Evolutionary conservation across 2,329 filamentous ascomycete genomes (phyloP).

Genomic region (Coniochaeta sp.): DNA sequence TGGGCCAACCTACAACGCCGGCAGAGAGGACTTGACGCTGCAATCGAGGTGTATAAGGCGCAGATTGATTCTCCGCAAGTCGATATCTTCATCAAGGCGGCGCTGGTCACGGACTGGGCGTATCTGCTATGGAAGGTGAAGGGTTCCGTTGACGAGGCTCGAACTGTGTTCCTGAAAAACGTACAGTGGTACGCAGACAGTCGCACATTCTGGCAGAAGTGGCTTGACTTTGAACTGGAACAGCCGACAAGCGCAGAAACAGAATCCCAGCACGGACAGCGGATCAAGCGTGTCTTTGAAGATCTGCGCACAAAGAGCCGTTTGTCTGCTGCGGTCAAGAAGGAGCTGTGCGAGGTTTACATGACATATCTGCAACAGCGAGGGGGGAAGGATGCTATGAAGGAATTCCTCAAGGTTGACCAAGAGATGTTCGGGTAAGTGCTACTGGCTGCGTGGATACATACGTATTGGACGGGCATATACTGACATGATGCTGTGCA

Average conservation of each 20-base stretch:
- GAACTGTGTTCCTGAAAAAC: conserved; percentile 76
- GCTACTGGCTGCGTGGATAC: too few relatives aligned
- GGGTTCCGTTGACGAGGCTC: conserved; percentile 71
- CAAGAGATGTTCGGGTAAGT: conserved; percentile 77
- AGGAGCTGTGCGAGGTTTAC: conserved; percentile 70
- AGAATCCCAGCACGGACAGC: conserved; percentile 58
- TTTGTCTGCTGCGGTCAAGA: conserved; percentile 59
- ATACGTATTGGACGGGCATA: conserved; percentile 2
- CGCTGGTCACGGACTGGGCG: conserved; percentile 84
- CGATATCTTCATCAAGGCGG: conserved; percentile 74
- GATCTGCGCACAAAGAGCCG: conserved; percentile 67
- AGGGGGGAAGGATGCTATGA: conserved; percentile 75
- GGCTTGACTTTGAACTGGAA: conserved; percentile 80
- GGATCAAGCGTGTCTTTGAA: conserved; percentile 74
- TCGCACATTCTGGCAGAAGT: conserved; percentile 81
- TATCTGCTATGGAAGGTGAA: conserved; percentile 81
- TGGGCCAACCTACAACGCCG: conserved; percentile 82
- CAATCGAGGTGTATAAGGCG: conserved; percentile 73
- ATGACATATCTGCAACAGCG: conserved; percentile 77
- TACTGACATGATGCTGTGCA: conserved; percentile 14
- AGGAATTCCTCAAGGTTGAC: conserved; percentile 77
- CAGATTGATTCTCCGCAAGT: conserved; percentile 69
- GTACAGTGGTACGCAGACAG: conserved; percentile 80
- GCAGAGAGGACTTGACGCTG: conserved; percentile 74
- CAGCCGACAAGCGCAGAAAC: conserved; percentile 63